phyloP scores from a whole-genome alignment of 768 basidiomycete species.

The Mycena polygramma region DNA sequence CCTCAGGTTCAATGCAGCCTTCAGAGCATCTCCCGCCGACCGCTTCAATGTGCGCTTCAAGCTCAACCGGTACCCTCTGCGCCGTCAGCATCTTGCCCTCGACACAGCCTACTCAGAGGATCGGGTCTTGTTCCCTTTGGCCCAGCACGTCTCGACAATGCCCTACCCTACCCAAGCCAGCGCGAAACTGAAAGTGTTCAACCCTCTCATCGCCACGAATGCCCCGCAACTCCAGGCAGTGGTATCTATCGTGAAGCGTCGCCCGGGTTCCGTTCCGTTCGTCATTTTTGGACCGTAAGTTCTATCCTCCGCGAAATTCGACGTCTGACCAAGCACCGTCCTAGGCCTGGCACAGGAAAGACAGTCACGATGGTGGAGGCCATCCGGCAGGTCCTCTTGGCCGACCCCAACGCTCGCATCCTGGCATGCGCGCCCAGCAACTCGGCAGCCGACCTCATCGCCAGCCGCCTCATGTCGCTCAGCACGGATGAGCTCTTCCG shows the following conservation, averaged over 20 bases:
- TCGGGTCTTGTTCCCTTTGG: constrained; percentile 64
- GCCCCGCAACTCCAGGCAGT: constrained; percentile 64
- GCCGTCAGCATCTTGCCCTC: constrained; percentile 72
- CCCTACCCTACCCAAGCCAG: constrained; percentile 29
- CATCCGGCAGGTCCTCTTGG: constrained; percentile 65
- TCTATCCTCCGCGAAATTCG: neutral
- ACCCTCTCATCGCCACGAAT: constrained; percentile 61
- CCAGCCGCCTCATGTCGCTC: constrained; percentile 55
- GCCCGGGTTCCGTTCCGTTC: constrained; percentile 66
- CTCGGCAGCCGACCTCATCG: constrained; percentile 73
- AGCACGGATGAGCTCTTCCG: constrained; percentile 61
- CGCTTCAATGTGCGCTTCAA: constrained; percentile 68
- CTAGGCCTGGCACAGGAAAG: constrained; percentile 75
- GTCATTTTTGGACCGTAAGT: constrained; percentile 75
- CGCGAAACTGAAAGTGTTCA: constrained; percentile 47
- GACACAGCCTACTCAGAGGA: constrained; percentile 58
- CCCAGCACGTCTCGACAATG: constrained; percentile 43
- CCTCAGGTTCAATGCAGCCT: constrained; percentile 62
- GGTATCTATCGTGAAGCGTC: constrained; percentile 56
- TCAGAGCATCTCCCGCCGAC: constrained; percentile 51
- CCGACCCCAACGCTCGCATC: constrained; percentile 58
- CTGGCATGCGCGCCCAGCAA: constrained; percentile 79
- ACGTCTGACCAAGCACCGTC: neutral
- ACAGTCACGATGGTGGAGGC: constrained; percentile 76
- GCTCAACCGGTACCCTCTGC: constrained; percentile 67